Evolutionary conservation across 2,329 filamentous ascomycete species (phyloP).

Genomic region (Botrytis squamosa): DNA sequence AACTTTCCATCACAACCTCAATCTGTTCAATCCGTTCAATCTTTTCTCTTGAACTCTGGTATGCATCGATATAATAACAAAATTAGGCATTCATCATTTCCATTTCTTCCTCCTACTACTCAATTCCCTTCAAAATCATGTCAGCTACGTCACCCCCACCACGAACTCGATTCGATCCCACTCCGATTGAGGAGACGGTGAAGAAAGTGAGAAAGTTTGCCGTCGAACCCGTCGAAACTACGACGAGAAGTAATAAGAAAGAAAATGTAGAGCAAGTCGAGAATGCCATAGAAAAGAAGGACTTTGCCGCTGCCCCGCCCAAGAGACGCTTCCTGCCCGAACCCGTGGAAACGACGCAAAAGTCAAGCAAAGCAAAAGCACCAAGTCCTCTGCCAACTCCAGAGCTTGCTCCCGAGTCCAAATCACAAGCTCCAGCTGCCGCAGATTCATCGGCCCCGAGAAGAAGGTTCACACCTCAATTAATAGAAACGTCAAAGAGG

Average conservation of each 20-base stretch:
- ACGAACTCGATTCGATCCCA: slow-evolving; percentile 37
- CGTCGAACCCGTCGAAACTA: slow-evolving; percentile 46
- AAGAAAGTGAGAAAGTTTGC: slow-evolving; percentile 42
- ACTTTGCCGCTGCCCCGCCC: slow-evolving; percentile 39
- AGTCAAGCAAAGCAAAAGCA: slow-evolving; percentile 53
- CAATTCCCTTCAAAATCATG: slow-evolving; percentile 28
- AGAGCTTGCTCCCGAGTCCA: slow-evolving; percentile 56
- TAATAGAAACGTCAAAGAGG: slow-evolving; percentile 77
- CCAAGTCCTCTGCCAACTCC: slow-evolving; percentile 46
- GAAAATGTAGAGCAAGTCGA: slow-evolving; percentile 28
- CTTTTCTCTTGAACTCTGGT: slow-evolving; percentile 3
- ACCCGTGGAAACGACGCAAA: slow-evolving; percentile 70
- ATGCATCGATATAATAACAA: slow-evolving; percentile 22
- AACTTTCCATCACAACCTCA: slow-evolving; percentile 2
- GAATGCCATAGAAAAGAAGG: slow-evolving; percentile 33
- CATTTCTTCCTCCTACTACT: not conserved
- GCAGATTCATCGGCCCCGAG: slow-evolving; percentile 37
- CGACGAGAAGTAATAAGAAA: slow-evolving; percentile 42
- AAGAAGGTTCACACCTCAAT: slow-evolving; percentile 69
- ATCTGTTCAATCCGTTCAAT: not conserved
- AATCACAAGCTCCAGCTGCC: slow-evolving; percentile 43
- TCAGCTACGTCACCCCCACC: slow-evolving; percentile 35
- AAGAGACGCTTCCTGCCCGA: slow-evolving; percentile 64
- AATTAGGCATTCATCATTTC: slow-evolving; percentile 19
- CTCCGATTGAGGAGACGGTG: slow-evolving; percentile 40